A percentile compares a stretch with the other conserved stretches of the same genome.
Evolutionary conservation across 495 filamentous ascomycete genomes (phyloP).

Genomic region (Lasiosphaeria hispida): DNA sequence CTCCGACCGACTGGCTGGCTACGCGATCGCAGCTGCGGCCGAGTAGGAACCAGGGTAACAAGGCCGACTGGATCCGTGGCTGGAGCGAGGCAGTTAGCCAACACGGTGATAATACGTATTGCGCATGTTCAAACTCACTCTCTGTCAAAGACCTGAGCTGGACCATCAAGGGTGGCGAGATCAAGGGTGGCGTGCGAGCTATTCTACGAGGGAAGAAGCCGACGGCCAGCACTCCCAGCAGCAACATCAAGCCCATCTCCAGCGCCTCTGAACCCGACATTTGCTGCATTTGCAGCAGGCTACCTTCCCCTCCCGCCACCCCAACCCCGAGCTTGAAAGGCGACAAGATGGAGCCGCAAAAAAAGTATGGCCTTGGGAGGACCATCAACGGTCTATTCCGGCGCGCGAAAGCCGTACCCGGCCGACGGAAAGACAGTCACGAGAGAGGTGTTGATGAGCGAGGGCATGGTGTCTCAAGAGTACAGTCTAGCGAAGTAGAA

Average conservation of each 20-base stretch:
- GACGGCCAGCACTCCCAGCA: neutral
- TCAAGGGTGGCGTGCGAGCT: constrained; percentile 23
- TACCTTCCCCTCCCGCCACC: constrained; percentile 14
- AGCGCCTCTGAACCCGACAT: constrained; percentile 10
- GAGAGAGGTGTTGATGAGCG: neutral
- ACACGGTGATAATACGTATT: constrained; percentile 28
- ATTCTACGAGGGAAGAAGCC: constrained; percentile 10
- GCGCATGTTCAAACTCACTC: constrained; percentile 25
- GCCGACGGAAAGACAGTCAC: constrained; percentile 8
- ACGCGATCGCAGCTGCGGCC: constrained; percentile 29
- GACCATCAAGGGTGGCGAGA: constrained; percentile 2
- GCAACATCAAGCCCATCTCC: neutral
- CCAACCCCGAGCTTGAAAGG: neutral
- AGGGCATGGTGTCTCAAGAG: neutral
- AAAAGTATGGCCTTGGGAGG: constrained; percentile 3
- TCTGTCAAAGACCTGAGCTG: neutral
- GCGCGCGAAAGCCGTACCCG: constrained; percentile 15
- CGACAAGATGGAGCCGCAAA: neutral
- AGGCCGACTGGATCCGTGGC: constrained; percentile 35
- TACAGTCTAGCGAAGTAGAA: neutral
- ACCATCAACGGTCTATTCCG: constrained; percentile 20
- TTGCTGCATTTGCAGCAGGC: constrained; percentile 26
- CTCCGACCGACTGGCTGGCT: constrained; percentile 23
- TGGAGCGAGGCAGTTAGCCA: constrained; percentile 29
- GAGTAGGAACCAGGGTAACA: constrained; percentile 27